Evolutionary conservation across 169 alveolate genomes (phyloP).

Genomic region (Theileria equi): DNA sequence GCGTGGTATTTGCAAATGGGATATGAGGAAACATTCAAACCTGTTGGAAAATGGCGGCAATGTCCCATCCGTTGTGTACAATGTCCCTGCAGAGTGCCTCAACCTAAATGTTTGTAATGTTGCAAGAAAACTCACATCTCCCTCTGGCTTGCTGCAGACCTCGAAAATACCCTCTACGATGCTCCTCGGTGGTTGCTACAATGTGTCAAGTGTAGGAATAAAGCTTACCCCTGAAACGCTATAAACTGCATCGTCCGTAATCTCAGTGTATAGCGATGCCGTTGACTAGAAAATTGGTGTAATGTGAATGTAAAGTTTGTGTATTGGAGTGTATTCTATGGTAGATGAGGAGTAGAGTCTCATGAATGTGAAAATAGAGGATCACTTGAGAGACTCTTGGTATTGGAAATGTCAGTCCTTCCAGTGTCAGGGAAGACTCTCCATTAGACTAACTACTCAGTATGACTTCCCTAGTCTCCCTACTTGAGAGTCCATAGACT

Average conservation of each 20-base stretch:
- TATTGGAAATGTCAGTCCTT: too few species aligned
- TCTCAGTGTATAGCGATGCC: constrained; percentile 43
- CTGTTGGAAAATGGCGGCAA: constrained; percentile 53
- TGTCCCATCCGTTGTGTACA: constrained; percentile 59
- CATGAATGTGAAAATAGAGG: too few species aligned
- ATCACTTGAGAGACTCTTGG: too few species aligned
- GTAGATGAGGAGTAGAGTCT: too few species aligned
- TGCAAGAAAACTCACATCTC: constrained; percentile 26
- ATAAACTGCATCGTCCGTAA: constrained; percentile 54
- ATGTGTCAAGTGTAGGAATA: not conserved
- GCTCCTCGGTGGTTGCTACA: constrained; percentile 58
- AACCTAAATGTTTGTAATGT: constrained; percentile 5
- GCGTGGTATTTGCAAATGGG: too few species aligned
- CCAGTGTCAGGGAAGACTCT: too few species aligned
- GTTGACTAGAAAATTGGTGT: constrained; percentile 66
- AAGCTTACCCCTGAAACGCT: constrained; percentile 63
- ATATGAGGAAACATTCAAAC: too few species aligned
- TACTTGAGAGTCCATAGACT: too few species aligned
- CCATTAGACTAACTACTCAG: too few species aligned
- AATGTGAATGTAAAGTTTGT: too few species aligned
- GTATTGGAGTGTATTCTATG: too few species aligned
- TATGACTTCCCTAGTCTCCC: too few species aligned
- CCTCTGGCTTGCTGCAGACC: constrained; percentile 16
- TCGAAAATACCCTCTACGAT: constrained; percentile 44
- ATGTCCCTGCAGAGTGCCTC: constrained; percentile 47